Percentiles rank a stretch among this genome's conserved stretches.
These are phyloP conservation scores for Vanderwaltozyma tropicalis DNA, from an alignment of 805 yeast species.

Conservation along the genomic window DNA sequence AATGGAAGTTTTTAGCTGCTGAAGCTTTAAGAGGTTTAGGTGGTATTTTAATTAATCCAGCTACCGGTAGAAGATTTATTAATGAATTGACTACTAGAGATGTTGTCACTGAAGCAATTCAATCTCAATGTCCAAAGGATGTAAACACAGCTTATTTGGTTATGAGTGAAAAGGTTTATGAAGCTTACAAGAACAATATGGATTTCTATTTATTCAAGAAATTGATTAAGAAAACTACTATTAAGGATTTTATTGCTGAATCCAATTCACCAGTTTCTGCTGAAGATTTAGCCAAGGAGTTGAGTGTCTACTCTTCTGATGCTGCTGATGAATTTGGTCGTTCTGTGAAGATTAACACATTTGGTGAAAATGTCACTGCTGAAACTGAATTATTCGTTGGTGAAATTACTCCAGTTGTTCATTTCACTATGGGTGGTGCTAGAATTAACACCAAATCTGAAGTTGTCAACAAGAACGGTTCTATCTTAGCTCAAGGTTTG, in stretches of 20 bases:
- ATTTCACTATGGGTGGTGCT: slow-evolving; percentile 62
- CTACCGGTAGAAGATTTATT: slow-evolving; percentile 39
- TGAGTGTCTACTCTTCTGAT: slow-evolving; percentile 15
- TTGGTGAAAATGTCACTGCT: slow-evolving; percentile 14
- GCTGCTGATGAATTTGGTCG: slow-evolving; percentile 31
- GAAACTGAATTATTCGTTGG: slow-evolving; percentile 35
- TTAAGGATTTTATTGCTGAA: slow-evolving; percentile 24
- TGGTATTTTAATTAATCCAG: slow-evolving; percentile 40
- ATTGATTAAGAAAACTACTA: slow-evolving; percentile 24
- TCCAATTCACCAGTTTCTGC: slow-evolving; percentile 14
- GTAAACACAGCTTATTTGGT: slow-evolving; percentile 29
- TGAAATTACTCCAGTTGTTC: slow-evolving; percentile 50
- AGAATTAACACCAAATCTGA: slow-evolving; percentile 40
- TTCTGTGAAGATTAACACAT: slow-evolving; percentile 24
- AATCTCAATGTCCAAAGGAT: slow-evolving; percentile 20
- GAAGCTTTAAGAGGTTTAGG: slow-evolving; percentile 53
- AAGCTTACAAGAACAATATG: slow-evolving; percentile 38
- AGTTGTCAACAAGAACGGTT: slow-evolving; percentile 29
- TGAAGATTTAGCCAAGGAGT: slow-evolving; percentile 14
- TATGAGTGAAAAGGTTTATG: slow-evolving; percentile 36
- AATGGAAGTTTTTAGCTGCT: slow-evolving; percentile 51
- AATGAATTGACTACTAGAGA: slow-evolving; percentile 49
- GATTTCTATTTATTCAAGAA: slow-evolving; percentile 39
- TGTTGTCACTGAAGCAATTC: slow-evolving; percentile 37
- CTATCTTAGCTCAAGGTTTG: slow-evolving; percentile 33